Base-by-base conservation (phyloP, 2,329 filamentous ascomycete species). In the Aureobasidium sp. region DNA sequence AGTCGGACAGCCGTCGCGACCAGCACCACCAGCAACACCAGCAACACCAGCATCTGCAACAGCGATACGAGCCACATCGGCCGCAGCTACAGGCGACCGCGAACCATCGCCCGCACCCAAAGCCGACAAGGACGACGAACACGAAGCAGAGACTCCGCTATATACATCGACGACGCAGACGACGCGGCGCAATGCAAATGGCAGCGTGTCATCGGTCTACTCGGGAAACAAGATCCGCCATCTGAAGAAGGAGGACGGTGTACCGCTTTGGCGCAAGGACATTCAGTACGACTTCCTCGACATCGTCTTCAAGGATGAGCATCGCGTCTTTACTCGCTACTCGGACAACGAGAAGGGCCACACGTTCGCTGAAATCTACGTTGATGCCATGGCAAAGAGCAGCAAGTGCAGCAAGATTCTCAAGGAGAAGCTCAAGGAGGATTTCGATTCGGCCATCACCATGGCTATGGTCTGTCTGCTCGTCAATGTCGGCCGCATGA, bases 381-480 rank as follows among this genome's bases (percentile, higher is more conserved):
- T 99, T 70, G 94, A 97, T 75, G 93, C 94, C 64, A 97, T 99
- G 93, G 91, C 94, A 3, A 85, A 91, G 74, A 99, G 94, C 78
- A 97, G 91, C 81, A 99, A 99, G 80, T 97, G 93, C 32, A 97
- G 94, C 81, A 97, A 97, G 77, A 94, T 99, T 54, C 81, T 99
- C 66, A 91, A 96, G 74, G 94, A 99, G 76, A 97, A 99, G 79
- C 82, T 99, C 66, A 82, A 96, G 70, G 94, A 88, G 67, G 94
- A 99, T 73, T 87, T 90, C 70, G 87, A 91, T 66, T 92, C 92
- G 27, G 94, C 93, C 39, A 91, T 96, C 74, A 93, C 91, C 71
- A 99, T 99, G 94, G 94, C 94, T 59, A 99, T 99, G 94, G 93
- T 99, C 63, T 99, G 94, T 75, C 79, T 99, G 66, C 78, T 99